Percentiles rank a stretch among this genome's conserved stretches.
phyloP scores from a whole-genome alignment of 257 asterid genomes.

The Salvia hispanica region DNA sequence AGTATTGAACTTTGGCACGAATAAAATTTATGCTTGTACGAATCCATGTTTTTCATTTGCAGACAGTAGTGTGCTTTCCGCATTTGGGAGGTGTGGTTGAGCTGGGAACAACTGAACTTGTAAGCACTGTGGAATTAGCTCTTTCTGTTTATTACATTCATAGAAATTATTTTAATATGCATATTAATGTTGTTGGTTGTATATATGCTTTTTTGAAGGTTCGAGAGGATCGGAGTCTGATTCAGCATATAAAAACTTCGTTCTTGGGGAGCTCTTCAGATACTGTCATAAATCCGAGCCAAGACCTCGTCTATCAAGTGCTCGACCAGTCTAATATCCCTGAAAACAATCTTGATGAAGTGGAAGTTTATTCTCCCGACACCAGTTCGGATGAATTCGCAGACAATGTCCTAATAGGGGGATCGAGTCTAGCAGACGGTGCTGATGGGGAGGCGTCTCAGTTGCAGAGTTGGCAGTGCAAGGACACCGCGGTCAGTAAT shows the following conservation, averaged over 20 bases:
- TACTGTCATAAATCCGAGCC: conserved; percentile 36
- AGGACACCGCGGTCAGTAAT: conserved; percentile 59
- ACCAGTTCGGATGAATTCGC: conserved; percentile 51
- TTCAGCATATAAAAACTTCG: conserved; percentile 55
- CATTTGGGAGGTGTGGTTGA: conserved; percentile 78
- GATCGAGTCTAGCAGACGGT: conserved; percentile 48
- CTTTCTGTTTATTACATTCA: conserved; percentile 2
- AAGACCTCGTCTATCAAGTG: conserved; percentile 11
- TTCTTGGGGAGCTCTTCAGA: conserved; percentile 49
- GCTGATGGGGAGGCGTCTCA: conserved; percentile 52
- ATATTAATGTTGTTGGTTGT: neutral
- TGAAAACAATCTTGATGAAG: conserved; percentile 40
- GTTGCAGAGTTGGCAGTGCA: conserved; percentile 51
- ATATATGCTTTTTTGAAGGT: conserved; percentile 49
- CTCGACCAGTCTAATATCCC: conserved; percentile 33
- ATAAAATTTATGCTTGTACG: neutral
- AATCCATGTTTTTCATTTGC: conserved; percentile 34
- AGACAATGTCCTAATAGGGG: conserved; percentile 48
- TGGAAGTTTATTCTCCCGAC: conserved; percentile 47
- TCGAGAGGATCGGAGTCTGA: conserved; percentile 60
- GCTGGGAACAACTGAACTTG: conserved; percentile 83
- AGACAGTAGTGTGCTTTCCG: conserved; percentile 91
- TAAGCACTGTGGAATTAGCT: conserved; percentile 35
- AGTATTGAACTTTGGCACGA: neutral
- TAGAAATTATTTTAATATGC: neutral